These are phyloP conservation scores for Epichloe festucae DNA, from an alignment of 2,329 filamentous ascomycete species.

Conservation along the genomic window DNA sequence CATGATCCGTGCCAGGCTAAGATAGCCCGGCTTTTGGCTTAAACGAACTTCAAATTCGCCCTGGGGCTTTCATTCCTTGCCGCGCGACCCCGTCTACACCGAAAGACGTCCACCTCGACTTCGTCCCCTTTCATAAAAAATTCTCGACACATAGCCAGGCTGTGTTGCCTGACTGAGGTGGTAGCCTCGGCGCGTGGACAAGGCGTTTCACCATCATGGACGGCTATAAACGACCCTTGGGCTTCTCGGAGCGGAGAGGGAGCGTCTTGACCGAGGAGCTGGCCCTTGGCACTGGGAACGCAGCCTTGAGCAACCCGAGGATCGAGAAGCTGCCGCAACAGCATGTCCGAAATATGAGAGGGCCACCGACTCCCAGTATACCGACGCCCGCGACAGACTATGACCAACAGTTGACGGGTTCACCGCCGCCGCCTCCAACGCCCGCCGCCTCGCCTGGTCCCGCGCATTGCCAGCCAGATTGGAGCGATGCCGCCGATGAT, in stretches of 20 bases:
- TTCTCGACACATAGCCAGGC: background rate
- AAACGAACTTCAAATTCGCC: background rate
- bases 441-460: constrained; percentile 53
- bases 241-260: constrained; percentile 49
- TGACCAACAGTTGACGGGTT: constrained; percentile 46
- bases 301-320: constrained; percentile 27
- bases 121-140: background rate
- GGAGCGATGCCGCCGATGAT: constrained; percentile 64
- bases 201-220: constrained; percentile 15
- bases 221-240: constrained; percentile 33
- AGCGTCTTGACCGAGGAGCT: constrained; percentile 46
- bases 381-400: constrained; percentile 50
- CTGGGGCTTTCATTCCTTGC: background rate
- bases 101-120: background rate
- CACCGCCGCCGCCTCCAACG: constrained; percentile 51
- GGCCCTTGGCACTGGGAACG: constrained; percentile 36
- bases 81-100: background rate
- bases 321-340: constrained; percentile 37
- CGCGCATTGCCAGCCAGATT: constrained; percentile 50
- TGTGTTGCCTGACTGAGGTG: background rate
- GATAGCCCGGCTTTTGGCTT: constrained; percentile 4
- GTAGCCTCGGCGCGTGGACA: background rate
- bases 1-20: constrained; percentile 4
- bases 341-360: constrained; percentile 31
- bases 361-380: constrained; percentile 55